Conservation (phyloP, 805 yeast genomes). For the Ogataea nonfermentans region DNA sequence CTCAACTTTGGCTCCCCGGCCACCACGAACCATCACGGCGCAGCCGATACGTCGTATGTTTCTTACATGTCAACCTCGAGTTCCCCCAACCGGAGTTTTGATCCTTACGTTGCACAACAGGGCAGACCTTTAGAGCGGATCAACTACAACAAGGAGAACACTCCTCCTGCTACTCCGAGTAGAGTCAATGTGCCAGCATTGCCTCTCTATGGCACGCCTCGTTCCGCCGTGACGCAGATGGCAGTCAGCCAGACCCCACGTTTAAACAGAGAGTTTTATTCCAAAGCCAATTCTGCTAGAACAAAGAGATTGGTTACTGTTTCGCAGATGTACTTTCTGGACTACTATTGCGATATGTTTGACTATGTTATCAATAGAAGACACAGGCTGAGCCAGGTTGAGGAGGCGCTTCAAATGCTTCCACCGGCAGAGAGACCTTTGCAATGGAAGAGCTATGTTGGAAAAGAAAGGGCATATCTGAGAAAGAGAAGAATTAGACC, state of each 20-base stretch:
- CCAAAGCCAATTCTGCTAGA: slow-evolving; percentile 65
- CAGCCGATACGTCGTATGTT: slow-evolving; percentile 23
- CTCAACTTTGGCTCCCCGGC: slow-evolving; percentile 32
- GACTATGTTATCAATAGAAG: slow-evolving; percentile 87
- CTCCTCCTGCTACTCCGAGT: slow-evolving; percentile 34
- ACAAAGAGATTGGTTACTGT: slow-evolving; percentile 86
- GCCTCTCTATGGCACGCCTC: slow-evolving; percentile 23
- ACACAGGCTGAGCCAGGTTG: slow-evolving; percentile 73
- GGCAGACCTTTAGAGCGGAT: slow-evolving; percentile 29
- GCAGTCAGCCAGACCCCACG: slow-evolving; percentile 27
- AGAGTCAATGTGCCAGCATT: slow-evolving; percentile 21
- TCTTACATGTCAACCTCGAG: slow-evolving; percentile 31
- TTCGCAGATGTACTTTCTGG: slow-evolving; percentile 89
- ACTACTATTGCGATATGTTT: slow-evolving; percentile 93
- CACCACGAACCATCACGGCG: slow-evolving; percentile 23
- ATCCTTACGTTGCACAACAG: slow-evolving; percentile 21
- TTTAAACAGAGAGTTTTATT: slow-evolving; percentile 45
- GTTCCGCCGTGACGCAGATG: slow-evolving; percentile 23
- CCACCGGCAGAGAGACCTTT: slow-evolving; percentile 42
- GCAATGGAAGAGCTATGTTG: slow-evolving; percentile 76
- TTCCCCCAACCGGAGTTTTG: slow-evolving; percentile 33
- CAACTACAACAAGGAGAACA: slow-evolving; percentile 43
- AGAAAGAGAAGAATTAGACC: slow-evolving; percentile 91
- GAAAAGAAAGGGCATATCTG: slow-evolving; percentile 79
- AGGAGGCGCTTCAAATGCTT: slow-evolving; percentile 43